These are phyloP conservation scores for Porcisia deanei DNA, from an alignment of 208 protist genomes.

Conservation along the genomic window DNA sequence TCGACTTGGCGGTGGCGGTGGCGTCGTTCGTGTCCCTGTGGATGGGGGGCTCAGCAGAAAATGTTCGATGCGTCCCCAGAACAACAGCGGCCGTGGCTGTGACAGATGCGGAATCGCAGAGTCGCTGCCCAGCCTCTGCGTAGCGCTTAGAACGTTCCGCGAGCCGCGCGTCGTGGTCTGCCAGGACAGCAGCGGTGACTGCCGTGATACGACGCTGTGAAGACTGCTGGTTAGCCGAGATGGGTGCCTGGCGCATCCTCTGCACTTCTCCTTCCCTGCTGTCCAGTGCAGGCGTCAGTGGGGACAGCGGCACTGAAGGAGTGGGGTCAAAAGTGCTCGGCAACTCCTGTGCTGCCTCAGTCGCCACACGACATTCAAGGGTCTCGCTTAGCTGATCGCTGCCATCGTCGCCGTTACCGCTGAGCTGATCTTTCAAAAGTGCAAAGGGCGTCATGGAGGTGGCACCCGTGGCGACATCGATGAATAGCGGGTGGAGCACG, in stretches of 20 bases:
- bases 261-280: not conserved
- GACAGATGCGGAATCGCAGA: not conserved
- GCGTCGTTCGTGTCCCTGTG: not conserved
- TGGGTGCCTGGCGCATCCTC: not conserved
- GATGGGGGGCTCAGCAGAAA: not conserved
- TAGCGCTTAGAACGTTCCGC: not conserved
- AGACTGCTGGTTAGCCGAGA: not conserved
- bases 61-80: not conserved
- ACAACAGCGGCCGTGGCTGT: not conserved
- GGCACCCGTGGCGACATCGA: conserved; percentile 55
- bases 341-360: not conserved
- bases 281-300: not conserved
- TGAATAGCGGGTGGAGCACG: conserved; percentile 53
- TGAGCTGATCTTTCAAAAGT: conserved; percentile 22
- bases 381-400: not conserved
- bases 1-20: conserved; percentile 1
- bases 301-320: not conserved
- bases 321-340: not conserved
- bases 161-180: conserved; percentile 11
- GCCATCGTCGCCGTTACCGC: not conserved
- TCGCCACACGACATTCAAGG: not conserved
- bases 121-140: not conserved
- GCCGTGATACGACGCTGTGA: conserved; percentile 10
- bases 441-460: conserved; percentile 59
- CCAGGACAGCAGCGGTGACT: conserved; percentile 6